A percentile compares a stretch with the other conserved stretches of the same genome.
phyloP scores from a whole-genome alignment of 2,329 filamentous ascomycete species.

The Leptographium flavum region DNA sequence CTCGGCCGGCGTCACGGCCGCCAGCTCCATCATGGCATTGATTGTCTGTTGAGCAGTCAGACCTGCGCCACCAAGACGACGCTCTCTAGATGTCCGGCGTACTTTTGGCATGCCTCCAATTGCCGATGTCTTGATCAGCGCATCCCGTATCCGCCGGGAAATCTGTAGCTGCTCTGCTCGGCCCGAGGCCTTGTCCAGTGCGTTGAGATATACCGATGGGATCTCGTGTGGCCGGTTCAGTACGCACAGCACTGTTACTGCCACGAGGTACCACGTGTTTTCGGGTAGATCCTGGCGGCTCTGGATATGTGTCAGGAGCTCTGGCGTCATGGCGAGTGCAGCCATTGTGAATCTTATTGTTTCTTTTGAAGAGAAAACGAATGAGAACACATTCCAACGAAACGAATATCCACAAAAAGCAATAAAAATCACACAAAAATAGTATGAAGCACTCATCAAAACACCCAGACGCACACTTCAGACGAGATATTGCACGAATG shows the following conservation, averaged over 20 bases:
- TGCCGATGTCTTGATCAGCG: slow-evolving; percentile 31
- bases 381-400: too few relatives aligned
- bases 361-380: neutral
- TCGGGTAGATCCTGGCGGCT: slow-evolving; percentile 25
- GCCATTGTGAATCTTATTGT: neutral
- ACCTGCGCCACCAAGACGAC: too few relatives aligned
- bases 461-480: too few relatives aligned
- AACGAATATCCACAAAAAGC: neutral
- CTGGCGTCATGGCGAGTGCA: slow-evolving; percentile 19
- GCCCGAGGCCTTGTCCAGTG: slow-evolving; percentile 20
- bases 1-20: slow-evolving; percentile 24
- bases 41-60: slow-evolving; percentile 21
- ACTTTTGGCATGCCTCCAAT: slow-evolving; percentile 37
- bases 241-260: slow-evolving; percentile 28
- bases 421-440: neutral
- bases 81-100: slow-evolving; percentile 4
- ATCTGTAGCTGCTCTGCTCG: slow-evolving; percentile 26
- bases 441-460: too few relatives aligned
- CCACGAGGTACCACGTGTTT: slow-evolving; percentile 34
- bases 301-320: slow-evolving; percentile 26
- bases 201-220: slow-evolving; percentile 26
- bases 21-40: slow-evolving; percentile 31
- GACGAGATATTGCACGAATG: too few relatives aligned
- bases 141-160: slow-evolving; percentile 31
- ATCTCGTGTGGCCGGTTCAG: slow-evolving; percentile 36